Percentiles rank a stretch among this genome's conserved stretches.
Evolutionary conservation across 2,329 filamentous ascomycete species (phyloP).

Genomic region (Colletotrichum somersetense): DNA sequence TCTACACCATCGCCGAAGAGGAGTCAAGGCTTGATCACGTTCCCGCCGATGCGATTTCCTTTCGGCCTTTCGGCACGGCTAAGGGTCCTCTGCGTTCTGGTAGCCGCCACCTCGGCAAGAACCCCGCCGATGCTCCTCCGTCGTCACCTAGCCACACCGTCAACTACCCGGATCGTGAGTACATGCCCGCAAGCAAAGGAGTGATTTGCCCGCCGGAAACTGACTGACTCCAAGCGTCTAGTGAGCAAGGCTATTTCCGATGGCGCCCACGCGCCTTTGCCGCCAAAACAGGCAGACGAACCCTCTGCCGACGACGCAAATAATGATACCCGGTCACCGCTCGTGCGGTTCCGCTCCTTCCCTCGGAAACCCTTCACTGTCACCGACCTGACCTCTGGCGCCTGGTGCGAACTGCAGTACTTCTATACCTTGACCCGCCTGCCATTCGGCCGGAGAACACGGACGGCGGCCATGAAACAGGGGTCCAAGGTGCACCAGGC

Average conservation of each 20-base stretch:
- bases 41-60: constrained; percentile 46
- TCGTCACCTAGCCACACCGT: constrained; percentile 46
- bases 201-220: constrained; percentile 46
- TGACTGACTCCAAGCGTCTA: constrained; percentile 76
- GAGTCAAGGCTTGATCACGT: constrained; percentile 35
- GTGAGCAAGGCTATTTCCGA: constrained; percentile 62
- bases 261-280: constrained; percentile 36
- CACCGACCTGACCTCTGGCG: constrained; percentile 86
- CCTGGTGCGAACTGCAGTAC: constrained; percentile 97
- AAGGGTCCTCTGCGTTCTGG: constrained; percentile 11
- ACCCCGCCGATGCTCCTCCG: constrained; percentile 33
- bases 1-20: constrained; percentile 29
- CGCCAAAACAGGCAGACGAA: constrained; percentile 44
- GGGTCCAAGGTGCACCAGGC: constrained; percentile 84
- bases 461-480: constrained; percentile 85
- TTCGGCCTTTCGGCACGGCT: constrained; percentile 15
- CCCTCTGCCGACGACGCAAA: constrained; percentile 43
- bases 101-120: constrained; percentile 27
- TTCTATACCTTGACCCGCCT: constrained; percentile 85
- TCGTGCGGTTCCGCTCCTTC: constrained; percentile 82
- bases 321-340: constrained; percentile 64
- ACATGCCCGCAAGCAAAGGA: constrained; percentile 35
- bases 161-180: constrained; percentile 68
- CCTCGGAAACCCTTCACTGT: constrained; percentile 87
- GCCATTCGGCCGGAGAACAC: constrained; percentile 77